Evolutionary conservation across 495 filamentous ascomycete species (phyloP).

Genomic region (Xylaria curta): DNA sequence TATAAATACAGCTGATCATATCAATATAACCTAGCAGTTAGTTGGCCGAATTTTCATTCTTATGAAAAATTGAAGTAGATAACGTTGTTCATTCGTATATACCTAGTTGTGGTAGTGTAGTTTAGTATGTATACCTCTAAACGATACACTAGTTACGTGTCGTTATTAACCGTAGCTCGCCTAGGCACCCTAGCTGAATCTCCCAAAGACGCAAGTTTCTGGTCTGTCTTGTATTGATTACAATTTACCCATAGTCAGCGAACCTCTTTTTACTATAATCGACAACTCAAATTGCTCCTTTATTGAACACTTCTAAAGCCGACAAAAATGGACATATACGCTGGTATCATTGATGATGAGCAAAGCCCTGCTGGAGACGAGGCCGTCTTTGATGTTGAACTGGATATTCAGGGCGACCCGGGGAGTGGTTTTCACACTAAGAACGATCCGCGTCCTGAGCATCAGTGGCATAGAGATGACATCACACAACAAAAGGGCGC

Average conservation of each 20-base stretch:
- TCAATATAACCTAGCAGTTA: too few species aligned
- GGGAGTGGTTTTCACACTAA: background rate
- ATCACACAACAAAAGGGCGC: constrained; percentile 3
- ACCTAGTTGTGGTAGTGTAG: too few species aligned
- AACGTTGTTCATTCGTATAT: too few species aligned
- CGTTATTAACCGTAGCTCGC: too few species aligned
- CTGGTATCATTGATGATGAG: background rate
- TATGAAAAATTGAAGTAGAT: too few species aligned
- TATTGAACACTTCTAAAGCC: background rate
- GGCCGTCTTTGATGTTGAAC: background rate
- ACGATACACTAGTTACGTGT: too few species aligned
- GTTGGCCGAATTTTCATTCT: too few species aligned
- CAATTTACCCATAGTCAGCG: background rate
- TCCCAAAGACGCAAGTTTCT: background rate
- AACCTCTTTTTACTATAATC: background rate
- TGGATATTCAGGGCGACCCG: background rate
- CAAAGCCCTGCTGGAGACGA: background rate
- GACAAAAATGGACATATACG: background rate
- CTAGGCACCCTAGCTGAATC: too few species aligned
- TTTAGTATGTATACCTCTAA: too few species aligned
- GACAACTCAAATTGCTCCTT: background rate
- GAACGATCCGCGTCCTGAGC: constrained; percentile 9
- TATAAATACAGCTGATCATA: too few species aligned
- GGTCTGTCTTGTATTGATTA: background rate
- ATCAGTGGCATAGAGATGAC: constrained; percentile 10